These are phyloP conservation scores for Coemansia sp. DNA, from an alignment of 192 early-diverging fungal species.

Conservation along the genomic window DNA sequence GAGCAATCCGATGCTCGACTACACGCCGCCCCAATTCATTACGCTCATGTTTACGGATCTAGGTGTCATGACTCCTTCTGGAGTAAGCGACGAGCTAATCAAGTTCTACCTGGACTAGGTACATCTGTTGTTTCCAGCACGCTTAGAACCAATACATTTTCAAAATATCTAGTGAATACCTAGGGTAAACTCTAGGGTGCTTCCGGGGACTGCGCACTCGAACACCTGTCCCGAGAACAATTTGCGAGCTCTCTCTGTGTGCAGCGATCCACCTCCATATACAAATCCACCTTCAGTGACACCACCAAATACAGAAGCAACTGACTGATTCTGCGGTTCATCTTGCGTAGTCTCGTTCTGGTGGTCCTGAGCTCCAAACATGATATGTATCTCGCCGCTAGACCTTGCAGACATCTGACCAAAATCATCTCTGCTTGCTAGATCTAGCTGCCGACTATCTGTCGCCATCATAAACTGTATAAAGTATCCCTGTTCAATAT, in stretches of 20 bases:
- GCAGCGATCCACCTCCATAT: slow-evolving; percentile 10
- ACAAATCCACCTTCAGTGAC: slow-evolving; percentile 40
- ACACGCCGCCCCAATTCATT: slow-evolving; percentile 90
- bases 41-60: slow-evolving; percentile 86
- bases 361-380: no score
- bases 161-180: no score
- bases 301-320: slow-evolving; percentile 11
- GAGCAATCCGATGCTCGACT: slow-evolving; percentile 82
- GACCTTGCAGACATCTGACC: no score
- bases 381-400: no score
- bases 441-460: background rate
- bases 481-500: slow-evolving; percentile 21
- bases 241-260: no score
- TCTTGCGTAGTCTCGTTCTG: no score
- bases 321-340: background rate
- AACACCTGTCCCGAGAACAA: slow-evolving; percentile 22
- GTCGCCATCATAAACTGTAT: slow-evolving; percentile 37
- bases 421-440: no score
- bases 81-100: slow-evolving; percentile 83
- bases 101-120: slow-evolving; percentile 69
- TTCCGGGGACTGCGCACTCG: slow-evolving; percentile 42
- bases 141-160: no score
- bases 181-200: slow-evolving; percentile 6
- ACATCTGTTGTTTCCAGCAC: background rate
- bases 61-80: slow-evolving; percentile 88